phyloP scores from a whole-genome alignment of 1,284 basidiomycete genomes.

The Cerrena zonata region DNA sequence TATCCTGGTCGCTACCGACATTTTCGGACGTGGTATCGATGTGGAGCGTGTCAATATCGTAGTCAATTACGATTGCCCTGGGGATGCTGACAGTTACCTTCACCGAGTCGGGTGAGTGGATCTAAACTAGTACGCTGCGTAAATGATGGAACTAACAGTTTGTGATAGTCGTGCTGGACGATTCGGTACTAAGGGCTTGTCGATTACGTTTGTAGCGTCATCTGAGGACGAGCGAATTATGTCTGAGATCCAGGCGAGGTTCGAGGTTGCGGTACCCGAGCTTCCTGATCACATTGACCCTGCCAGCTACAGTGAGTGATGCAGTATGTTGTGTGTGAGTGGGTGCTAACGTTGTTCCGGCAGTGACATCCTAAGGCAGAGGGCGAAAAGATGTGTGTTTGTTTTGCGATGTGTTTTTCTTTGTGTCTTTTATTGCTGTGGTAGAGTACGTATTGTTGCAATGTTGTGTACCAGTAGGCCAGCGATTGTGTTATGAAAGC shows the following conservation, averaged over 20 bases:
- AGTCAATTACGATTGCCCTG: conserved; percentile 91
- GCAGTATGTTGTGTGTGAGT: conserved; percentile 3
- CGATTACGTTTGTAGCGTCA: conserved; percentile 93
- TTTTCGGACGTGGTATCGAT: conserved; percentile 95
- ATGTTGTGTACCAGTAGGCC: conserved; percentile 13
- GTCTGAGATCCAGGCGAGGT: conserved; percentile 83
- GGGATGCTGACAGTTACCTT: conserved; percentile 95
- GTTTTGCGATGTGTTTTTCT: conserved; percentile 3
- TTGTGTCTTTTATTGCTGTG: conserved; percentile 7
- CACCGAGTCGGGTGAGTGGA: conserved; percentile 88
- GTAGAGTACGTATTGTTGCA: conserved; percentile 5
- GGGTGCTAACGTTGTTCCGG: background rate
- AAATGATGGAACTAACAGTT: background rate
- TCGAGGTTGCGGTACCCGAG: conserved; percentile 90
- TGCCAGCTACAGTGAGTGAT: conserved; percentile 73
- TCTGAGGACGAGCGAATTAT: conserved; percentile 93
- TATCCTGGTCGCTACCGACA: conserved; percentile 95
- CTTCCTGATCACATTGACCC: conserved; percentile 90
- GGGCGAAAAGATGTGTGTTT: background rate
- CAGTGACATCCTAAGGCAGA: conserved; percentile 35
- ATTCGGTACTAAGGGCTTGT: conserved; percentile 98
- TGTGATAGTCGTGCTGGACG: conserved; percentile 87
- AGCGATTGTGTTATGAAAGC: background rate
- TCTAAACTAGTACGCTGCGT: background rate
- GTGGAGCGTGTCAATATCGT: conserved; percentile 97